Base-by-base conservation (phyloP, 345 rosid species). In the Arabis alpina region DNA sequence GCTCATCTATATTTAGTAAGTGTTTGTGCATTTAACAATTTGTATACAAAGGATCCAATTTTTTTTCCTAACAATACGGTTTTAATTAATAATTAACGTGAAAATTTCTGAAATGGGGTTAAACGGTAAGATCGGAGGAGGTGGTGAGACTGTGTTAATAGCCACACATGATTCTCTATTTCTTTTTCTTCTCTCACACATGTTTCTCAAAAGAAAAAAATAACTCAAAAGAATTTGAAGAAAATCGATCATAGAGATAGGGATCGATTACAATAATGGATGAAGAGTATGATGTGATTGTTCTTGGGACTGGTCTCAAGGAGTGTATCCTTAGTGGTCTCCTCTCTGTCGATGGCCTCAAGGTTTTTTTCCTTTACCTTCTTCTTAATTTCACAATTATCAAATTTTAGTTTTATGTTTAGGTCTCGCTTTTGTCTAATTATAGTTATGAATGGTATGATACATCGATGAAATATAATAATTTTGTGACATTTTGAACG, bases 311-410 rank as follows among this genome's bases (percentile, higher is more conserved):
- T 5, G 96, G 96, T 63, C 96, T 91, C 62, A 93, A 93, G 75
- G 92, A 93, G 75, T 93, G 98, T 82, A 93, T 93, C 76, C 97
- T 88, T 76, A 88, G 97, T 8, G 98, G 98, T 4, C 92, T 94
- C 41, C 91, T 94, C 76, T 94, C 94, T 27, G 97, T 88, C 45
- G 84, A 88, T 80, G 98, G 97, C 43, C 96, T 89, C 87, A 94
- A 91, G 86, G 96, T 88, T 30, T 36, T 54, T 63, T 60, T 39
- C 8, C 6, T 24, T 52, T 32, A 13, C 50, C 3, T 11, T 6
- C 23, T 15, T 25, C 36, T 51, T 42, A 28, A 28, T 5, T 28
- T 50, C 51, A 14, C 24, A 6, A 12, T 11, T 45, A 12, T n/a
- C 3, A 2, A 28, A 2, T 4, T 58, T 10, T 4, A 4, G 1